A percentile compares a stretch with the other conserved stretches of the same genome.
Conservation (phyloP, 2,329 filamentous ascomycete species). For the Chrysoporthe austroafricana region DNA sequence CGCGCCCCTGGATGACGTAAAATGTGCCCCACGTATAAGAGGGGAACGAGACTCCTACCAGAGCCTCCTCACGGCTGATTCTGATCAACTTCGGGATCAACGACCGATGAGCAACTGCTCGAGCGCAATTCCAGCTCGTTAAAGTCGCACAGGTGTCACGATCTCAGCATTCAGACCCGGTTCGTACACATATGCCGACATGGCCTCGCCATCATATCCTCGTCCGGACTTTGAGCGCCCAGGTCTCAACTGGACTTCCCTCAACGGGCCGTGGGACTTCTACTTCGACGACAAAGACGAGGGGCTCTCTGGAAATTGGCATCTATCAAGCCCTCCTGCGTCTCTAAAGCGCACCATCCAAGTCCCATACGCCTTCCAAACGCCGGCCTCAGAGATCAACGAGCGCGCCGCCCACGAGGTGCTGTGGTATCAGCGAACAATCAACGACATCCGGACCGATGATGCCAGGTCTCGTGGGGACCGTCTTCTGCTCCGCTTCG, state of each 20-base stretch:
- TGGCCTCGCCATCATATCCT: slow-evolving; percentile 50
- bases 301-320: slow-evolving; percentile 58
- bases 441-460: slow-evolving; percentile 53
- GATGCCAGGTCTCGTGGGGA: slow-evolving; percentile 46
- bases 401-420: slow-evolving; percentile 67
- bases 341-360: slow-evolving; percentile 57
- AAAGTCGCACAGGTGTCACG: neutral
- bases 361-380: slow-evolving; percentile 69
- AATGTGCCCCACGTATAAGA: slow-evolving; percentile 22
- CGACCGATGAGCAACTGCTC: neutral
- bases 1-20: slow-evolving; percentile 23
- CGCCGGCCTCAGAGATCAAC: slow-evolving; percentile 64
- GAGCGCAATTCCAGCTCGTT: neutral
- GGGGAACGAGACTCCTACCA: neutral
- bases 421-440: slow-evolving; percentile 65
- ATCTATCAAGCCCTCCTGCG: slow-evolving; percentile 53
- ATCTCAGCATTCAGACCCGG: neutral
- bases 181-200: neutral
- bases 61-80: too few species aligned
- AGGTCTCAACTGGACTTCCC: slow-evolving; percentile 59
- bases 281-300: slow-evolving; percentile 67
- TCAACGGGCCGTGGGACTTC: slow-evolving; percentile 68
- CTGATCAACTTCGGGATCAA: neutral
- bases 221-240: slow-evolving; percentile 66
- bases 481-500: slow-evolving; percentile 57